A percentile compares a stretch with the other conserved stretches of the same genome.
Conservation (phyloP, 345 rosid genomes). For the Pistacia vera region DNA sequence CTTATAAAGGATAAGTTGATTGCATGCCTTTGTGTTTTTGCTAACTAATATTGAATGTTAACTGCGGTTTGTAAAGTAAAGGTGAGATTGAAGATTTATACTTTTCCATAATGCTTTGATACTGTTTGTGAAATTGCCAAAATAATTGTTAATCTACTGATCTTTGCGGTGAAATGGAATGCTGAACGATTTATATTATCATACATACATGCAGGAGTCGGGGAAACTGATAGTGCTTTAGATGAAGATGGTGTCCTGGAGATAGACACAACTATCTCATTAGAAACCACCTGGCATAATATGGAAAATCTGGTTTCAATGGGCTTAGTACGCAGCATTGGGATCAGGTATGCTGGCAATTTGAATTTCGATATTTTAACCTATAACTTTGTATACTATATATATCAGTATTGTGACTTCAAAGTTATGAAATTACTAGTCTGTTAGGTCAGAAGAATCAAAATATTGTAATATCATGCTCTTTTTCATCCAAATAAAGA, state of each 20-base stretch:
- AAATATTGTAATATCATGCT: neutral
- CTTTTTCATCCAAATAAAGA: neutral
- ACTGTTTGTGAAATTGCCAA: neutral
- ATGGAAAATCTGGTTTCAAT: conserved; percentile 88
- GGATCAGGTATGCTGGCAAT: conserved; percentile 53
- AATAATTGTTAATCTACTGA: neutral
- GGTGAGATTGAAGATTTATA: too few species aligned
- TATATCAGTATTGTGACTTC: neutral
- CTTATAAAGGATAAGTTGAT: neutral
- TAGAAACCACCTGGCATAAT: conserved; percentile 87
- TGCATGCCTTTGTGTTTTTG: neutral
- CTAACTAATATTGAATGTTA: too few species aligned
- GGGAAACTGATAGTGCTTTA: conserved; percentile 70
- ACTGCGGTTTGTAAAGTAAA: too few species aligned
- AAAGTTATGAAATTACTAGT: neutral
- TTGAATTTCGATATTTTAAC: neutral
- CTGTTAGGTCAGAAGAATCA: neutral
- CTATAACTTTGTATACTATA: too few species aligned
- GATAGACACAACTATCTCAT: conserved; percentile 72
- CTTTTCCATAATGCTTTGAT: neutral
- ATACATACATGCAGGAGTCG: conserved; percentile 53
- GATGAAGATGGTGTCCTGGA: conserved; percentile 80
- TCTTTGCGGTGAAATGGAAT: neutral
- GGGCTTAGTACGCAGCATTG: conserved; percentile 91
- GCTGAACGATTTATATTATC: neutral